A percentile compares a stretch with the other conserved stretches of the same genome.
phyloP scores from a whole-genome alignment of 306 rosid species.

The Trifolium repens region DNA sequence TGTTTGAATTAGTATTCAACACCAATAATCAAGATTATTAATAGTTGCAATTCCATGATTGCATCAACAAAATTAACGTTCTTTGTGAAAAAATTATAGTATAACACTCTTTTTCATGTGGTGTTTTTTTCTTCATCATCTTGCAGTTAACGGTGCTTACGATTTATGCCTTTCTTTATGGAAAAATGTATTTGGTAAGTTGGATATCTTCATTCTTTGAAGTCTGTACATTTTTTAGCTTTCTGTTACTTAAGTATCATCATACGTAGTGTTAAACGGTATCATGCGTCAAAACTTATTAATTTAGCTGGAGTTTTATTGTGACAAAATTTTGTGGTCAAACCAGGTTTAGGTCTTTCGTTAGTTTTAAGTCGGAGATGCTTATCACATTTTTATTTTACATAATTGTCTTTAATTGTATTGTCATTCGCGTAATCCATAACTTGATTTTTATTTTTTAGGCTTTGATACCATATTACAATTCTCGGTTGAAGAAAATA shows the following conservation, averaged over 20 bases:
- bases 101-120: slow-evolving; percentile 35
- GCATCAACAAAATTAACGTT: too few relatives aligned
- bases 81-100: too few relatives aligned
- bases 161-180: slow-evolving; percentile 80
- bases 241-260: background rate
- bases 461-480: too few relatives aligned
- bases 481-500: too few relatives aligned
- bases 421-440: too few relatives aligned
- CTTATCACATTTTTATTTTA: slow-evolving; percentile 8
- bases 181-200: slow-evolving; percentile 81
- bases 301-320: slow-evolving; percentile 12
- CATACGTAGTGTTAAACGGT: background rate
- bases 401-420: too few relatives aligned
- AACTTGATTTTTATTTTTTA: too few relatives aligned
- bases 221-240: slow-evolving; percentile 17
- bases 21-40: too few relatives aligned
- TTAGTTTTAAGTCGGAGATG: slow-evolving; percentile 22
- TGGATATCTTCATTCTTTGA: slow-evolving; percentile 18
- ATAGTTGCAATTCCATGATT: too few relatives aligned
- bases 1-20: too few relatives aligned
- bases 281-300: background rate
- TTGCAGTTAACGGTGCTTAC: slow-evolving; percentile 91
- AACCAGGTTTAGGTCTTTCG: background rate
- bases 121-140: slow-evolving; percentile 27
- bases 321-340: background rate